These are phyloP conservation scores for Neocucurbitaria cava DNA, from an alignment of 2,329 filamentous ascomycete genomes.

Conservation along the genomic window DNA sequence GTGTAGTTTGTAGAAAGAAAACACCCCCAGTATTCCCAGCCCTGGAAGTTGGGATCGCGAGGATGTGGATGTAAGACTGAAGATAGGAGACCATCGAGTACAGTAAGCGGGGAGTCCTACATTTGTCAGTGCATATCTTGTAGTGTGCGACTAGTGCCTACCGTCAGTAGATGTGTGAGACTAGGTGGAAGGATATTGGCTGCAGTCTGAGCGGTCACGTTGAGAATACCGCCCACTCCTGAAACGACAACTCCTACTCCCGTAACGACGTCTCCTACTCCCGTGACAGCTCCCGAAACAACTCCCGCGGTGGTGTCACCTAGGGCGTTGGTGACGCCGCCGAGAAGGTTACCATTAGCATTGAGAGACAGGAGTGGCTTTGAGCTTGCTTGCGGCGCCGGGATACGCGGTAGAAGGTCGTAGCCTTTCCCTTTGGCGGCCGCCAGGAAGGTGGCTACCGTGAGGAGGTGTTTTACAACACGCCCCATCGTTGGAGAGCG, in stretches of 20 bases:
- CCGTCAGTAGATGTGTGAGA: conserved; percentile 2
- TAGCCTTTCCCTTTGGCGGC: not conserved
- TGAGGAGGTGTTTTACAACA: conserved; percentile 6
- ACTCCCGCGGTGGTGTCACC: not conserved
- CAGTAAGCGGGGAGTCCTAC: not conserved
- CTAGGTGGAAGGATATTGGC: not conserved
- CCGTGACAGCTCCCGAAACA: not conserved
- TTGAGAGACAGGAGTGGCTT: not conserved
- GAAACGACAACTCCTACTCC: not conserved
- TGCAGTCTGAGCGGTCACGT: conserved; percentile 1
- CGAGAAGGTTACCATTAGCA: not conserved
- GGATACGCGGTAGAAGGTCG: not conserved
- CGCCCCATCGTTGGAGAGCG: conserved; percentile 6
- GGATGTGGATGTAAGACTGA: conserved; percentile 5
- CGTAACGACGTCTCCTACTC: not conserved
- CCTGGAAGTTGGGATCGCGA: conserved; percentile 5
- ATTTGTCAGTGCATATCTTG: not conserved
- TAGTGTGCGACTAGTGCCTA: not conserved
- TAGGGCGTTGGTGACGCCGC: not conserved
- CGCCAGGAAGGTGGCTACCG: not conserved
- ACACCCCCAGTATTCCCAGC: conserved; percentile 13
- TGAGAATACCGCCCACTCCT: not conserved
- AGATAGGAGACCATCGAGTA: not conserved
- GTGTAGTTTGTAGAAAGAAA: conserved; percentile 1
- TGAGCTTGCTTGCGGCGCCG: not conserved